Percentiles rank a stretch among this genome's conserved stretches.
Conservation (phyloP, 2,329 filamentous ascomycete genomes). For the Orbilia blumenaviensis region DNA sequence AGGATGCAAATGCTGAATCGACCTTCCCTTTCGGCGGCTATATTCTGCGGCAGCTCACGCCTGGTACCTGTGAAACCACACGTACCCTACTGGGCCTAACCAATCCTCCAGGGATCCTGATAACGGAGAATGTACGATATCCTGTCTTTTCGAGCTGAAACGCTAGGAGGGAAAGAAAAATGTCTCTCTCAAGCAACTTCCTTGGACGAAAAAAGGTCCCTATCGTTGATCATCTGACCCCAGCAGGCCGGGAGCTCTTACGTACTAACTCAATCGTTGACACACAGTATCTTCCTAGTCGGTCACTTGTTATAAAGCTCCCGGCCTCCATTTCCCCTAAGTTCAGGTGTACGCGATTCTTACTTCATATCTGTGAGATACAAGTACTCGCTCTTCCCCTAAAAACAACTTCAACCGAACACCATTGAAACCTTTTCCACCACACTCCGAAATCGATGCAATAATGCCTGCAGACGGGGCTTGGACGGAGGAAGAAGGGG, state of each 20-base stretch:
- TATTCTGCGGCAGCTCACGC: conserved; percentile 14
- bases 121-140: conserved; percentile 18
- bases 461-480: conserved; percentile 26
- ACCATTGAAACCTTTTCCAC: conserved; percentile 31
- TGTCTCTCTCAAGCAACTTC: conserved; percentile 16
- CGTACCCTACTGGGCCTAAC: conserved; percentile 5
- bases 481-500: neutral
- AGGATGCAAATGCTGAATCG: neutral
- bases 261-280: conserved; percentile 42
- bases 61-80: conserved; percentile 23
- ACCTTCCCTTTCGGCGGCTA: conserved; percentile 27
- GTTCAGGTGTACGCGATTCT: conserved; percentile 48
- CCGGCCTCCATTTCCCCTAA: conserved; percentile 48
- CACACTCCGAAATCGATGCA: conserved; percentile 15
- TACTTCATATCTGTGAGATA: conserved; percentile 42
- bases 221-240: conserved; percentile 52
- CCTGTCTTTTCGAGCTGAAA: neutral
- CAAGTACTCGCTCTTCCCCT: conserved; percentile 27
- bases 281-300: conserved; percentile 51
- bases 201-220: conserved; percentile 8
- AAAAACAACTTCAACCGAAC: conserved; percentile 52
- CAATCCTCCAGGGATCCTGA: conserved; percentile 9
- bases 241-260: conserved; percentile 46
- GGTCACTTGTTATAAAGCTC: conserved; percentile 44
- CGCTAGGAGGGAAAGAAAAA: conserved; percentile 2